Percentiles rank a stretch among this genome's conserved stretches.
Conservation (phyloP, 2,329 filamentous ascomycete genomes). For the Salinomyces thailandicus region DNA sequence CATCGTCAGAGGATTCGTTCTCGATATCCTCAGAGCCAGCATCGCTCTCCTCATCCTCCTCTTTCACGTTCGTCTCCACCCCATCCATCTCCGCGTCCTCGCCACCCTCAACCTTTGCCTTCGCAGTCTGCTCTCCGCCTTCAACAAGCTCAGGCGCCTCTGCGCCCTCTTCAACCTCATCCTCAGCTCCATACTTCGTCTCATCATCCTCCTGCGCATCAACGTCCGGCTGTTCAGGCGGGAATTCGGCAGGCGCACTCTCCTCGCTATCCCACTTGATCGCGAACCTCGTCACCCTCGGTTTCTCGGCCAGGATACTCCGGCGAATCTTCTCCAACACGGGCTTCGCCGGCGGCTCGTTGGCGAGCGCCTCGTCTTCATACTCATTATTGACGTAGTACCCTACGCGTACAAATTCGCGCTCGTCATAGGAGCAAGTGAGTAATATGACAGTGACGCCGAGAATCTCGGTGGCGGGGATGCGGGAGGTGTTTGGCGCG, state of each 20-base stretch:
- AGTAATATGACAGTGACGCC: conserved; percentile 95
- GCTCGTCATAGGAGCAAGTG: conserved; percentile 89
- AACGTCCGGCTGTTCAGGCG: conserved; percentile 93
- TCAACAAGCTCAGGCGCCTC: conserved; percentile 44
- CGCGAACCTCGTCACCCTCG: conserved; percentile 89
- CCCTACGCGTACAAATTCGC: conserved; percentile 94
- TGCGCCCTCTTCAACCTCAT: conserved; percentile 58
- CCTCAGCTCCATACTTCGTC: conserved; percentile 81
- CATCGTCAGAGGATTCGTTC: conserved; percentile 33
- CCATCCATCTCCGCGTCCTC: conserved; percentile 71
- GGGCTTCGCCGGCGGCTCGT: conserved; percentile 84
- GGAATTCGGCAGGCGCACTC: conserved; percentile 88
- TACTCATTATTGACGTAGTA: conserved; percentile 99
- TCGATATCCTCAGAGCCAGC: conserved; percentile 47
- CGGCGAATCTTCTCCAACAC: conserved; percentile 84
- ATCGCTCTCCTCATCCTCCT: conserved; percentile 53
- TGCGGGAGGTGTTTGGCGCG: conserved; percentile 77
- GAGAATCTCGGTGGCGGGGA: conserved; percentile 88
- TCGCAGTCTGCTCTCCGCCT: conserved; percentile 31
- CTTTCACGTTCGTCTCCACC: conserved; percentile 47
- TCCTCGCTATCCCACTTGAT: conserved; percentile 99
- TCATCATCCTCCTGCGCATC: conserved; percentile 74
- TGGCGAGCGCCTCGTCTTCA: conserved; percentile 76
- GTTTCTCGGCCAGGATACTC: conserved; percentile 93
- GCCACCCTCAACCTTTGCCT: conserved; percentile 30